These are phyloP conservation scores for Rhododendron molle DNA, from an alignment of 148 eudicot species.

Conservation along the genomic window DNA sequence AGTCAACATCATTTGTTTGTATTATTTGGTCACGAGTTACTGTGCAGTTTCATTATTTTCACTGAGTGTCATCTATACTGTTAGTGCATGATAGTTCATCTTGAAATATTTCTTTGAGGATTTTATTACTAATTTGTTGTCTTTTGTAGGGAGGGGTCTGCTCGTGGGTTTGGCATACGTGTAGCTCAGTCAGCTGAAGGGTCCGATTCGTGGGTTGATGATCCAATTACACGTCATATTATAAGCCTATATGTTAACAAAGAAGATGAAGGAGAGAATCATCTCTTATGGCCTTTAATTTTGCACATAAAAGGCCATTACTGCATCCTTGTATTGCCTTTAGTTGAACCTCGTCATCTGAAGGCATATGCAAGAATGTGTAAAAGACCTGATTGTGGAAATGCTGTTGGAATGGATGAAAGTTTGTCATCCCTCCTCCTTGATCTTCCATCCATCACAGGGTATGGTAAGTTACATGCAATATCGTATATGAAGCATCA, in stretches of 20 bases:
- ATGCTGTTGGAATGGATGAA: constrained; percentile 71
- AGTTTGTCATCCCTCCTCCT: constrained; percentile 78
- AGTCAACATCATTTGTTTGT: neutral
- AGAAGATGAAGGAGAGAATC: constrained; percentile 43
- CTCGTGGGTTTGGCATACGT: constrained; percentile 84
- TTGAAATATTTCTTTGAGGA: neutral
- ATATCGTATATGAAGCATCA: neutral
- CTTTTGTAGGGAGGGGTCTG: constrained; percentile 79
- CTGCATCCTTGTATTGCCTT: constrained; percentile 69
- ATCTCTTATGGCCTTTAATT: constrained; percentile 76
- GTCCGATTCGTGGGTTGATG: constrained; percentile 99
- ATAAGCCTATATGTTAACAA: constrained; percentile 57
- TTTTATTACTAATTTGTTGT: constrained; percentile 9
- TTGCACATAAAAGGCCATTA: constrained; percentile 75
- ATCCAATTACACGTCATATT: constrained; percentile 87
- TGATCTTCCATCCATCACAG: constrained; percentile 96
- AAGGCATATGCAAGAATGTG: constrained; percentile 58
- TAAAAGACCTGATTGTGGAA: constrained; percentile 77
- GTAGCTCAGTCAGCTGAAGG: constrained; percentile 66
- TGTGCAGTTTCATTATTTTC: neutral
- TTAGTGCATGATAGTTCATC: neutral
- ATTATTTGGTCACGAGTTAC: neutral
- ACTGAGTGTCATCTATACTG: neutral
- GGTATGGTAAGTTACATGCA: constrained; percentile 81
- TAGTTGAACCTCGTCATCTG: constrained; percentile 83